Percentiles rank a stretch among this genome's conserved stretches.
Evolutionary conservation across 441 rosid species (phyloP).

Genomic region (Populus hybrid): DNA sequence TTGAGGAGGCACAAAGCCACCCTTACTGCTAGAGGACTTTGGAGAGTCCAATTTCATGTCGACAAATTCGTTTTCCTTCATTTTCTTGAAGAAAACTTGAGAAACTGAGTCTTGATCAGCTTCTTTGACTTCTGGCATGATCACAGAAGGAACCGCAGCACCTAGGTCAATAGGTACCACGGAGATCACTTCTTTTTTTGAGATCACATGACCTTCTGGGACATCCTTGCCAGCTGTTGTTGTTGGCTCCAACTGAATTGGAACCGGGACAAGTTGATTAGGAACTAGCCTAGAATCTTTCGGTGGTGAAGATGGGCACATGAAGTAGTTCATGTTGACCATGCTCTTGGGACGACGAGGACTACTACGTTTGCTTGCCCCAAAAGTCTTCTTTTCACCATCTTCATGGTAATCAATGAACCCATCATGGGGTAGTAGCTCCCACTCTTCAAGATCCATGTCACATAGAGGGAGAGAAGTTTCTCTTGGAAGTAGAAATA

Average conservation of each 20-base stretch:
- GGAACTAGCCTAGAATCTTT: constrained; percentile 33
- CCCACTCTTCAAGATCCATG: constrained; percentile 88
- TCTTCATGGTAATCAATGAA: constrained; percentile 45
- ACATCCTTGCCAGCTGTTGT: constrained; percentile 18
- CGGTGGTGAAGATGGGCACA: constrained; percentile 46
- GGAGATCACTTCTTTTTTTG: constrained; percentile 15
- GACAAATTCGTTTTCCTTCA: constrained; percentile 79
- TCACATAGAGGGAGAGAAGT: constrained; percentile 11
- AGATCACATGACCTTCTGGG: constrained; percentile 9
- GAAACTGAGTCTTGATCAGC: constrained; percentile 65
- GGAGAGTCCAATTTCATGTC: constrained; percentile 91
- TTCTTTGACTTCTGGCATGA: constrained; percentile 34
- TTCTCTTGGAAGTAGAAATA: not conserved
- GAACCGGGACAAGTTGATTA: constrained; percentile 51
- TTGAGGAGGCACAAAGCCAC: constrained; percentile 28
- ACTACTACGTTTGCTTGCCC: constrained; percentile 20
- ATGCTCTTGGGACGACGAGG: constrained; percentile 22
- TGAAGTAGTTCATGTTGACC: constrained; percentile 57
- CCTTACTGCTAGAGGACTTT: constrained; percentile 36
- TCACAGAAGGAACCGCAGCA: constrained; percentile 24
- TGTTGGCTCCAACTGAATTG: constrained; percentile 52
- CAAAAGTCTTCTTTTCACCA: constrained; percentile 28
- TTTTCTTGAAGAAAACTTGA: constrained; percentile 80
- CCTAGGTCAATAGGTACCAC: constrained; percentile 24
- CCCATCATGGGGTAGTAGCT: constrained; percentile 51